Evolutionary conservation across 202 grass and related monocot genomes (phyloP).

Genomic region (Schoenoplectus triqueter): DNA sequence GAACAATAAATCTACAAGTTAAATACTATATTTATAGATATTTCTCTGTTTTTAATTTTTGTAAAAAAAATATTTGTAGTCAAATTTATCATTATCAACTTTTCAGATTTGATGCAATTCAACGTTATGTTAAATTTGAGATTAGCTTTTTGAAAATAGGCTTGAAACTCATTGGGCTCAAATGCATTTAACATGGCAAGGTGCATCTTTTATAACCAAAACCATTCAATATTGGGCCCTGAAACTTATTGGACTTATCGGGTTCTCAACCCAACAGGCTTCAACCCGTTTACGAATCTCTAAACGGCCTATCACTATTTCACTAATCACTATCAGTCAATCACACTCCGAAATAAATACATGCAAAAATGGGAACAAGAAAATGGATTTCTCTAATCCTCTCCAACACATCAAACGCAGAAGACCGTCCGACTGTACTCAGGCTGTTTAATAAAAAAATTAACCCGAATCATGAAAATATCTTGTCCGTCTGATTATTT

Average conservation of each 20-base stretch:
- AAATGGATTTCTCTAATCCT: neutral
- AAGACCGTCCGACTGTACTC: neutral
- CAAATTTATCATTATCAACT: too few species aligned
- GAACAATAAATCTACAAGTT: too few species aligned
- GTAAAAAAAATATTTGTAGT: too few species aligned
- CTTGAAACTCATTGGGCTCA: neutral
- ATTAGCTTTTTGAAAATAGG: too few species aligned
- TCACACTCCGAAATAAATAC: too few species aligned
- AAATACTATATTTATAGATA: too few species aligned
- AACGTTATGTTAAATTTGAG: too few species aligned
- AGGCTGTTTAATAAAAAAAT: too few species aligned
- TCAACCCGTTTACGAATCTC: neutral
- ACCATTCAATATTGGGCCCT: neutral
- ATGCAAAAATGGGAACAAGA: neutral
- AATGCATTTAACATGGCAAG: neutral
- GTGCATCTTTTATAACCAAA: neutral
- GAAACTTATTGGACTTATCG: neutral
- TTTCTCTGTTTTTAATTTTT: too few species aligned
- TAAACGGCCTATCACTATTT: neutral
- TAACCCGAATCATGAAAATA: too few species aligned
- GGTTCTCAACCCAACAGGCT: neutral
- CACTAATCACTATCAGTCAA: neutral
- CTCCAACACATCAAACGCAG: neutral
- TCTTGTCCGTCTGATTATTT: neutral
- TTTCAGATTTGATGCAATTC: too few species aligned